These are phyloP conservation scores for Talaromyces atroroseus DNA, from an alignment of 2,329 filamentous ascomycete species.

Conservation along the genomic window DNA sequence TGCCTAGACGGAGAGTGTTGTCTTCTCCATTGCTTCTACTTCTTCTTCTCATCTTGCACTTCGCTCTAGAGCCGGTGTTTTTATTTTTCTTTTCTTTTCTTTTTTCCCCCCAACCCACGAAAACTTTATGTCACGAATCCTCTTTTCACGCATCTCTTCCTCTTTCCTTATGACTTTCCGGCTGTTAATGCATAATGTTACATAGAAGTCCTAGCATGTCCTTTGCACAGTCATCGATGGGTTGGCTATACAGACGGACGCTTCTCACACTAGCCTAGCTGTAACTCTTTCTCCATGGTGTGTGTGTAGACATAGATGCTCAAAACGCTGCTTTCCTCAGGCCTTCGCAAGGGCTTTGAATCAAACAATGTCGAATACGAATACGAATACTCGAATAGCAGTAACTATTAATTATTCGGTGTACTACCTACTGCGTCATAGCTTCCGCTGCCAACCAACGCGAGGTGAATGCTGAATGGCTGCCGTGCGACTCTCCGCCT, in stretches of 20 bases:
- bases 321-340: not conserved
- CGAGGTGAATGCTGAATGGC: conserved; percentile 1
- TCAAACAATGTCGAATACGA: not conserved
- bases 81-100: not conserved
- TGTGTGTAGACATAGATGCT: conserved; percentile 13
- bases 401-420: not conserved
- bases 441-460: not conserved
- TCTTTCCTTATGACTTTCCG: not conserved
- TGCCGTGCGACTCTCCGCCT: conserved; percentile 4
- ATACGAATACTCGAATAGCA: not conserved
- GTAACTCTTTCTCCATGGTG: not conserved
- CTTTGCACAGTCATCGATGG: not conserved
- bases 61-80: not conserved
- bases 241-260: not conserved
- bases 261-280: not conserved
- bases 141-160: conserved; percentile 3
- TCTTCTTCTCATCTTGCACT: not conserved
- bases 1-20: not conserved
- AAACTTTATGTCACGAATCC: not conserved
- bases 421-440: not conserved
- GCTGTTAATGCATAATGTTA: conserved; percentile 9
- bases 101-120: not conserved
- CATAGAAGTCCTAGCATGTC: not conserved
- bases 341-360: not conserved
- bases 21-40: not conserved